Percentiles rank a stretch among this genome's conserved stretches.
Evolutionary conservation across 257 asterid species (phyloP).

Genomic region (Penstemon davidsonii): DNA sequence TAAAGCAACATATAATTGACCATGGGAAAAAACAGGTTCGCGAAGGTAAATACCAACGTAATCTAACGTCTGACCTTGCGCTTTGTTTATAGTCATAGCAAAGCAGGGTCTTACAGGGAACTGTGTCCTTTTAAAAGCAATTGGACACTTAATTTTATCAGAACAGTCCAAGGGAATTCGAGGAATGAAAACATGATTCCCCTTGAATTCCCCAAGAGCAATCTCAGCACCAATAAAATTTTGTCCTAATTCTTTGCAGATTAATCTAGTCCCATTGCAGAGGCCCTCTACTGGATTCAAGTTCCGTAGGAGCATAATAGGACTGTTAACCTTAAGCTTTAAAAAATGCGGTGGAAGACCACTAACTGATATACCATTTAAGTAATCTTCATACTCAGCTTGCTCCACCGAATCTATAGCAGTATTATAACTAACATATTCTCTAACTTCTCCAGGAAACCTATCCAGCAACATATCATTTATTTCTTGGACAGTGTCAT

Average conservation of each 20-base stretch:
- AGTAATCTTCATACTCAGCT: too few species aligned
- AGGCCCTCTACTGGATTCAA: slow-evolving; percentile 10
- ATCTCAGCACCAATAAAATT: neutral
- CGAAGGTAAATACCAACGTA: too few species aligned
- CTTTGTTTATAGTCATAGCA: neutral
- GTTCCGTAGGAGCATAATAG: neutral
- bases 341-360: neutral
- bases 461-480: too few species aligned
- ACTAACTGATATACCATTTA: too few species aligned
- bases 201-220: neutral
- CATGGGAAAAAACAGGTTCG: too few species aligned
- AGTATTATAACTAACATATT: too few species aligned
- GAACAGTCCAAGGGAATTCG: neutral
- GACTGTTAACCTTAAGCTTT: neutral
- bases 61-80: too few species aligned
- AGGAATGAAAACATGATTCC: neutral
- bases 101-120: neutral
- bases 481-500: too few species aligned
- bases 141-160: neutral
- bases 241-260: neutral
- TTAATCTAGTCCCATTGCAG: slow-evolving; percentile 9
- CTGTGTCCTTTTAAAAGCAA: neutral
- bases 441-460: too few species aligned
- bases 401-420: too few species aligned
- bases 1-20: too few species aligned